These are phyloP conservation scores for Alloascoidea hylecoeti DNA, from an alignment of 805 yeast genomes.

Conservation along the genomic window DNA sequence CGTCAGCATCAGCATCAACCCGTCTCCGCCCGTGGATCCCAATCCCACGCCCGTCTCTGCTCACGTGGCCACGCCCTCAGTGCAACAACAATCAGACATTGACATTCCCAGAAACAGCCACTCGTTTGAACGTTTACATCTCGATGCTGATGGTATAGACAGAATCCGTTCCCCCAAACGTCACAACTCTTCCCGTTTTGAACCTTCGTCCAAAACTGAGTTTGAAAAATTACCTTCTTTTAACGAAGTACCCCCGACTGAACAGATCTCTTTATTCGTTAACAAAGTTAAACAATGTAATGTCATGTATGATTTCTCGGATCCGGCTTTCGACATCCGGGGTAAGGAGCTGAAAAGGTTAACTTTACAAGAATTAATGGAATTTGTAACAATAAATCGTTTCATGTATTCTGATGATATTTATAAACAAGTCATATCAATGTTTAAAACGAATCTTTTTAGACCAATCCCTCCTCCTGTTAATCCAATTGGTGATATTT, in stretches of 20 bases:
- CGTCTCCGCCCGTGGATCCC: too few relatives aligned
- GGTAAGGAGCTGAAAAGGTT: slow-evolving; percentile 87
- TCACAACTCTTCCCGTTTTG: slow-evolving; percentile 86
- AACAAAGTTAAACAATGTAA: slow-evolving; percentile 91
- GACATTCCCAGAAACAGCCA: slow-evolving; percentile 28
- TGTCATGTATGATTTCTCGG: slow-evolving; percentile 85
- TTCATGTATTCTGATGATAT: slow-evolving; percentile 82
- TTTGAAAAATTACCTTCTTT: slow-evolving; percentile 71
- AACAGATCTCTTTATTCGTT: slow-evolving; percentile 64
- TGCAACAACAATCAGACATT: too few relatives aligned
- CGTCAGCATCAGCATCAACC: too few relatives aligned
- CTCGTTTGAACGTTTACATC: slow-evolving; percentile 40
- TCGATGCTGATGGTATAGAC: slow-evolving; percentile 63
- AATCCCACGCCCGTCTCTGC: too few relatives aligned
- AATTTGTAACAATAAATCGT: slow-evolving; percentile 70
- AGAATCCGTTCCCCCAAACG: slow-evolving; percentile 77
- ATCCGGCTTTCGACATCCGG: slow-evolving; percentile 80
- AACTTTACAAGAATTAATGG: slow-evolving; percentile 80
- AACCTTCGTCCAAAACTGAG: slow-evolving; percentile 53
- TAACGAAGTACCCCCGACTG: slow-evolving; percentile 77
- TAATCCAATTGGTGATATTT: slow-evolving; percentile 91
- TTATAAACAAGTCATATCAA: slow-evolving; percentile 75
- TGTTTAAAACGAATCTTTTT: slow-evolving; percentile 83
- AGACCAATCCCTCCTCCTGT: slow-evolving; percentile 98
- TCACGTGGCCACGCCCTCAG: too few relatives aligned